These are phyloP conservation scores for Magnusiomyces tetraspermus DNA, from an alignment of 1,139 yeast genomes.

Conservation along the genomic window DNA sequence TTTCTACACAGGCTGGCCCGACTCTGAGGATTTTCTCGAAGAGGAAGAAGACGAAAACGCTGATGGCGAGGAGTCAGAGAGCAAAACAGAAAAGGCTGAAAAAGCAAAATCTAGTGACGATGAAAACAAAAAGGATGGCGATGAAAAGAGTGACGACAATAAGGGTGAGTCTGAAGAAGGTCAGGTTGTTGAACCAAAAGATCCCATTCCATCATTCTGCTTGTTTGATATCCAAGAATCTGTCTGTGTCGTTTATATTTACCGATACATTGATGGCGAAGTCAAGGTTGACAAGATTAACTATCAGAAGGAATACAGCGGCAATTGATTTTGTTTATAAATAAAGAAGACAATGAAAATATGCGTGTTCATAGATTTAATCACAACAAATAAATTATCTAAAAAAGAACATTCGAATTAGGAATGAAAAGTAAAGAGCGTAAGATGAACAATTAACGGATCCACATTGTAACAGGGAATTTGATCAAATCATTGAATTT, in stretches of 20 bases:
- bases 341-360: background rate
- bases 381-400: too few relatives aligned
- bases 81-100: constrained; percentile 14
- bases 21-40: constrained; percentile 31
- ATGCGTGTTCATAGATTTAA: background rate
- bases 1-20: constrained; percentile 44
- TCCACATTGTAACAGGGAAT: too few relatives aligned
- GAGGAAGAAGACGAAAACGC: constrained; percentile 17
- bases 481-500: too few relatives aligned
- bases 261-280: constrained; percentile 69
- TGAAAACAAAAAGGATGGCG: constrained; percentile 12
- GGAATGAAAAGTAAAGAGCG: too few relatives aligned
- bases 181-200: too few relatives aligned
- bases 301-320: constrained; percentile 52
- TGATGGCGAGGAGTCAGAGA: constrained; percentile 24
- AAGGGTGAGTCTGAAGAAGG: background rate
- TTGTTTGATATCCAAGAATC: constrained; percentile 72
- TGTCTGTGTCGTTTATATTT: constrained; percentile 70
- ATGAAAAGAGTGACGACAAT: background rate
- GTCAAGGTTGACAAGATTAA: constrained; percentile 88
- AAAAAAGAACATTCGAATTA: too few relatives aligned
- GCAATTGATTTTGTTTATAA: too few relatives aligned
- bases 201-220: constrained; percentile 83
- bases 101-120: constrained; percentile 10
- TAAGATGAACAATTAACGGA: too few relatives aligned